Base-by-base conservation (phyloP, 352 stramenopile species). In the Phytophthora tubulina region DNA sequence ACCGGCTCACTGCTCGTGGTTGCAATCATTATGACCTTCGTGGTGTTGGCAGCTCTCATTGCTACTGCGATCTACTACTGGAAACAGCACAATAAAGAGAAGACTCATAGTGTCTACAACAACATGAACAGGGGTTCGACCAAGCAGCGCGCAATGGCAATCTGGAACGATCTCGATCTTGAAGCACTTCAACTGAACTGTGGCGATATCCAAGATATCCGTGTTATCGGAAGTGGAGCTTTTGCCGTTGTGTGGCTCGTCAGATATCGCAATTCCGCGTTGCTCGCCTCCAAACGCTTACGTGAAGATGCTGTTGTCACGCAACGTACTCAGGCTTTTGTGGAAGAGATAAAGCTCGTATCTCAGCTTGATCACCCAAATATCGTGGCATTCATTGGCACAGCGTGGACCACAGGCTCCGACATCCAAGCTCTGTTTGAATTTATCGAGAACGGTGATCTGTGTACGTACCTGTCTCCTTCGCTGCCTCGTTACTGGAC, bases 331-430 rank as follows among this genome's bases (percentile, higher is more conserved):
- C 56, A 70, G 14, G 33, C 14, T 46, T 83, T 83, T 21, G 62
- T 78, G 6, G 60, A 76, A 6, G 70, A 82, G 31, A 80, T 82
- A n/a, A 80, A 76, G 53, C 65, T 83, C 15, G 57, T 73, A 15
- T 65, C 72, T 3, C 51, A 55, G 11, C 50, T 78, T 9, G 66
- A 75, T 14, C 72, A 78, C 21, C 49, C 55, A 3, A 78, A 79
- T n/a, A 78, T 84, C 42, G 67, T 78, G 6, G 32, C 62, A 2
- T 72, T 84, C 10, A 61, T 78, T 17, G 76, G 73, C 11, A 64
- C 63, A 48, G 69, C 76, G 2, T 83, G 76, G 72, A 78, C 41
- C 32, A 60, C 57, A 31, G 55, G 62, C 11, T 59, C 49, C 21
- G 70, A 75, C 49, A 69, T 78, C 5, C 76, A 79, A 44, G 70